Conservation (phyloP, 768 basidiomycete species). For the Sarcomyxa edulis region DNA sequence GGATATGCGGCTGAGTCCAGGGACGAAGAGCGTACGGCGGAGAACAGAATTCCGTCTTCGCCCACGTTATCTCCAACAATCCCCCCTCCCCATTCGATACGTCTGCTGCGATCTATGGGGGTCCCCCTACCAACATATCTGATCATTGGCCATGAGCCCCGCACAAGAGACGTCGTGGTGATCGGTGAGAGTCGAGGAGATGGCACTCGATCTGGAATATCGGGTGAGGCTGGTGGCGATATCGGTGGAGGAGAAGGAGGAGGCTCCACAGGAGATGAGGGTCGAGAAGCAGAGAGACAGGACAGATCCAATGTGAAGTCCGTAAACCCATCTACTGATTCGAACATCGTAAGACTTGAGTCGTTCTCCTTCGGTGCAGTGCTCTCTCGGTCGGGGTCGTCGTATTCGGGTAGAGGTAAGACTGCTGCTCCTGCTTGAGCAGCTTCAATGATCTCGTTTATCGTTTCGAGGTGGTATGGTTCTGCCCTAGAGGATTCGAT, state of each 20-base stretch:
- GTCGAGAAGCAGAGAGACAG: conserved; percentile 39
- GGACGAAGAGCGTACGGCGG: conserved; percentile 29
- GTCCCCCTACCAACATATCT: conserved; percentile 44
- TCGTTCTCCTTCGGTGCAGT: no score
- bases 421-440: no score
- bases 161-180: conserved; percentile 21
- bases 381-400: no score
- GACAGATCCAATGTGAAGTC: conserved; percentile 44
- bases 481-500: no score
- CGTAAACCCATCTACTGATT: no score
- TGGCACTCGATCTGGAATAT: conserved; percentile 30
- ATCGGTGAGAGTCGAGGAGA: conserved; percentile 21
- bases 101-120: conserved; percentile 37
- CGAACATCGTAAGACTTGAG: no score
- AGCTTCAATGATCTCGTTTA: no score
- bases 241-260: conserved; percentile 23
- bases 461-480: no score
- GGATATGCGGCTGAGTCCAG: conserved; percentile 28
- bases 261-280: conserved; percentile 24
- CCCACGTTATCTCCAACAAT: conserved; percentile 28
- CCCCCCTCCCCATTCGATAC: conserved; percentile 38
- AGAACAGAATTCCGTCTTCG: conserved; percentile 42
- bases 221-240: conserved; percentile 26
- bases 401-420: no score
- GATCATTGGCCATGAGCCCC: conserved; percentile 40